Evolutionary conservation across 306 rosid genomes (phyloP).

Genomic region (Vigna trinervia): DNA sequence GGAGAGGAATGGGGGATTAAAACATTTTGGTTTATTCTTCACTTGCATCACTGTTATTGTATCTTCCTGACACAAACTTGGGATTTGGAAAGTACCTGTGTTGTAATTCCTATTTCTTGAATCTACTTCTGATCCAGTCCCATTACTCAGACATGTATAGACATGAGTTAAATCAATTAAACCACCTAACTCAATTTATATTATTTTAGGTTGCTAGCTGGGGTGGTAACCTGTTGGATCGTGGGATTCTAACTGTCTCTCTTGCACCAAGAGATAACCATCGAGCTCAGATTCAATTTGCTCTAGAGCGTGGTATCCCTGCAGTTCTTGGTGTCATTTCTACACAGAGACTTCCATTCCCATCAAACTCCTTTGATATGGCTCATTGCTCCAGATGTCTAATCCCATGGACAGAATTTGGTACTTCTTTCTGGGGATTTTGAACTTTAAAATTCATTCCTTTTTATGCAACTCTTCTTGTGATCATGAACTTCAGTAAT

Average conservation of each 20-base stretch:
- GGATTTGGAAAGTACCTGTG: not conserved
- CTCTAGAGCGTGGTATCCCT: conserved; percentile 98
- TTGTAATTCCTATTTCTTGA: not conserved
- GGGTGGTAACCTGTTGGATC: conserved; percentile 97
- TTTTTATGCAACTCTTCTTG: not conserved
- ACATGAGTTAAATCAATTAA: conserved; percentile 31
- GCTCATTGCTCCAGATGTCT: conserved; percentile 99
- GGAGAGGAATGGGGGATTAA: not conserved
- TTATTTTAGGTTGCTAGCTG: conserved; percentile 92
- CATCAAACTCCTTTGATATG: conserved; percentile 95
- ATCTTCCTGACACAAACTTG: not conserved
- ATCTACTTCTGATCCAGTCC: not conserved
- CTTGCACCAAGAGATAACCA: conserved; percentile 99
- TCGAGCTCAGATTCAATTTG: conserved; percentile 98
- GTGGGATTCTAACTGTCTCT: conserved; percentile 85
- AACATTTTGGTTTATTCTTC: not conserved
- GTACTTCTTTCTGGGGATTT: conserved; percentile 50
- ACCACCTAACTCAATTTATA: conserved; percentile 19
- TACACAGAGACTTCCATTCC: conserved; percentile 93
- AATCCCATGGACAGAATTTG: conserved; percentile 96
- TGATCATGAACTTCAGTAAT: conserved; percentile 8
- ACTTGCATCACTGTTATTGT: not conserved
- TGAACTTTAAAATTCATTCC: not conserved
- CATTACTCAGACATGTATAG: not conserved
- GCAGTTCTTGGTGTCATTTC: conserved; percentile 97